Evolutionary conservation across 345 rosid species (phyloP).

Genomic region (Melaleuca alternifolia): DNA sequence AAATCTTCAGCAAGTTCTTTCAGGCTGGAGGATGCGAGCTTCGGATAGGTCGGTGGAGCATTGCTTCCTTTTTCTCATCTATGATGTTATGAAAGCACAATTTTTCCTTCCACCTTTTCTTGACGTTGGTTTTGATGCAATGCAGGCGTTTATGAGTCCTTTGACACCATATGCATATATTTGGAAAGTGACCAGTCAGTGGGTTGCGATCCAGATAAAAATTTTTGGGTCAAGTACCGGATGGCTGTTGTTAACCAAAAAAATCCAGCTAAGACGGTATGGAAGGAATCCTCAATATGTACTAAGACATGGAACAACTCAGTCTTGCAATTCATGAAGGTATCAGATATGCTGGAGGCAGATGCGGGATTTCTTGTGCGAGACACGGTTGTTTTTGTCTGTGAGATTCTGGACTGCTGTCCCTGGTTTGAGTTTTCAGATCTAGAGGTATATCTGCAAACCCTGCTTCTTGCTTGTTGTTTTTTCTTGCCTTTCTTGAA

Average conservation of each 20-base stretch:
- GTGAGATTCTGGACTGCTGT: constrained; percentile 96
- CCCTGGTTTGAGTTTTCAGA: constrained; percentile 98
- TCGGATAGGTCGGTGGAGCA: constrained; percentile 68
- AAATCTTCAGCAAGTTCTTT: constrained; percentile 97
- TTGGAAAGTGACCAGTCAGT: constrained; percentile 96
- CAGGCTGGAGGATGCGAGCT: constrained; percentile 99
- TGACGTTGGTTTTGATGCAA: constrained; percentile 11
- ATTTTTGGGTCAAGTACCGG: constrained; percentile 98
- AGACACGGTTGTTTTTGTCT: constrained; percentile 94
- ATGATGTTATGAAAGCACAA: constrained; percentile 4
- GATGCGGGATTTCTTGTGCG: constrained; percentile 99
- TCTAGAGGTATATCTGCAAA: constrained; percentile 56
- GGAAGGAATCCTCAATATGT: constrained; percentile 99
- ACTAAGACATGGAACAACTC: constrained; percentile 99
- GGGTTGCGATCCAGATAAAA: constrained; percentile 87
- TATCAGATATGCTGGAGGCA: constrained; percentile 95
- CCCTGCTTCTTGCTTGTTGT: not conserved
- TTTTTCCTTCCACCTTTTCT: constrained; percentile 11
- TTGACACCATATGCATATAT: constrained; percentile 98
- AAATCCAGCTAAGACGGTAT: constrained; percentile 83
- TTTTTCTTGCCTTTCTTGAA: not conserved
- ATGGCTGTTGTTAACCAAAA: constrained; percentile 98
- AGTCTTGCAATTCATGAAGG: constrained; percentile 98
- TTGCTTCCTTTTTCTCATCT: constrained; percentile 3
- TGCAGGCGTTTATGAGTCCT: constrained; percentile 99